These are phyloP conservation scores for Stenocarpella maydis DNA, from an alignment of 2,329 filamentous ascomycete species.

Conservation along the genomic window DNA sequence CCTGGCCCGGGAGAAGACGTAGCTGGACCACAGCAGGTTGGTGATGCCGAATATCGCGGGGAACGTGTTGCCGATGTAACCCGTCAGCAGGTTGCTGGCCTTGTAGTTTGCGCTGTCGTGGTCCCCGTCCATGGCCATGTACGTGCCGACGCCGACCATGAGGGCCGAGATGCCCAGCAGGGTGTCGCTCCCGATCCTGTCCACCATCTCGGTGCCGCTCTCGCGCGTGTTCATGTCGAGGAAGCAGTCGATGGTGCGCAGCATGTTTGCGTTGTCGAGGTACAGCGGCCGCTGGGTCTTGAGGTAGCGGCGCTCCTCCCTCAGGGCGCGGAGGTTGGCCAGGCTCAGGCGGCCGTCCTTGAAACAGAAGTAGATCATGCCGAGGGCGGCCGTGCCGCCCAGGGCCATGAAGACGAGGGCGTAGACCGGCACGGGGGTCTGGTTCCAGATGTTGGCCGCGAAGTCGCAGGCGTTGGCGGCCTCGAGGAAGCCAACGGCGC, in stretches of 20 bases:
- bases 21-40: conserved; percentile 57
- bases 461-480: conserved; percentile 65
- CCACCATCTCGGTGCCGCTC: conserved; percentile 58
- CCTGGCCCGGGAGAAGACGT: conserved; percentile 51
- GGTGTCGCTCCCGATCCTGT: conserved; percentile 59
- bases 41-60: conserved; percentile 57
- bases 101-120: conserved; percentile 49
- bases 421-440: conserved; percentile 56
- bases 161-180: conserved; percentile 59
- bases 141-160: conserved; percentile 59
- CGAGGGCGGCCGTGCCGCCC: conserved; percentile 56
- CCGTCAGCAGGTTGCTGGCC: conserved; percentile 61
- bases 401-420: conserved; percentile 61
- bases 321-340: conserved; percentile 55
- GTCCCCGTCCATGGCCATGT: conserved; percentile 61
- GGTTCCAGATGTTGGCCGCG: conserved; percentile 65
- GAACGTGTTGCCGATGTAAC: conserved; percentile 62
- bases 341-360: conserved; percentile 53
- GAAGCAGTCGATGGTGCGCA: conserved; percentile 45
- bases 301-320: conserved; percentile 49
- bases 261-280: conserved; percentile 37
- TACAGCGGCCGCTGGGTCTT: conserved; percentile 36
- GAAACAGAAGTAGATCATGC: conserved; percentile 55
- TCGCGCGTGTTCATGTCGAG: conserved; percentile 57
- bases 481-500: conserved; percentile 58